phyloP scores from a whole-genome alignment of 2,329 filamentous ascomycete genomes.

The Epichloe gansuensis region DNA sequence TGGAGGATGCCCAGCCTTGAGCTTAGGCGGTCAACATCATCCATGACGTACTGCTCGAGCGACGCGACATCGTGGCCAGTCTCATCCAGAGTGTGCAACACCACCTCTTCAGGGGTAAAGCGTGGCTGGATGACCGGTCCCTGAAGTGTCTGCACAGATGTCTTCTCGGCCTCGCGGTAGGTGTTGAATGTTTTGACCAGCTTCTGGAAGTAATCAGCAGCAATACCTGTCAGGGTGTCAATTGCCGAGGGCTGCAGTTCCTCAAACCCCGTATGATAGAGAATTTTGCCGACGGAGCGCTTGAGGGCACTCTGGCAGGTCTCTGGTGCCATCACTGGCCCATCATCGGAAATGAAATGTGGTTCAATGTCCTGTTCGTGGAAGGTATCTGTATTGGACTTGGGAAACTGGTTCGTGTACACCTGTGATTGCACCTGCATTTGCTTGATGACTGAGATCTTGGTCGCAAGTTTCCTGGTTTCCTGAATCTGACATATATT shows the following conservation, averaged over 20 bases:
- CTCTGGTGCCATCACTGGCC: constrained; percentile 74
- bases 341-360: constrained; percentile 81
- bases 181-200: constrained; percentile 66
- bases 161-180: constrained; percentile 75
- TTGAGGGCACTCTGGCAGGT: constrained; percentile 76
- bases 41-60: constrained; percentile 77
- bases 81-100: constrained; percentile 75
- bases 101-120: constrained; percentile 72
- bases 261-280: constrained; percentile 93
- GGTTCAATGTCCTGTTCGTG: constrained; percentile 74
- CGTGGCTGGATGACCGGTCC: constrained; percentile 44
- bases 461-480: constrained; percentile 87
- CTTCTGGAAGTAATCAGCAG: constrained; percentile 80
- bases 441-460: constrained; percentile 96
- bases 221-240: constrained; percentile 80
- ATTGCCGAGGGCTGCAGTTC: constrained; percentile 92
- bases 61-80: constrained; percentile 72
- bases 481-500: constrained; percentile 96
- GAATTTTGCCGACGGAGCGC: constrained; percentile 84
- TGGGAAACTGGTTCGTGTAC: constrained; percentile 96
- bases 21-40: constrained; percentile 80
- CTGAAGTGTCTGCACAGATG: constrained; percentile 36
- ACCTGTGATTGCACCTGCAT: constrained; percentile 98
- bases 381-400: constrained; percentile 85
- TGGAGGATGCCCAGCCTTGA: constrained; percentile 73